Evolutionary conservation across 306 rosid genomes (phyloP), one percentile per base, ranked within the genome.

Genomic region (Sicyos baderoa): DNA sequence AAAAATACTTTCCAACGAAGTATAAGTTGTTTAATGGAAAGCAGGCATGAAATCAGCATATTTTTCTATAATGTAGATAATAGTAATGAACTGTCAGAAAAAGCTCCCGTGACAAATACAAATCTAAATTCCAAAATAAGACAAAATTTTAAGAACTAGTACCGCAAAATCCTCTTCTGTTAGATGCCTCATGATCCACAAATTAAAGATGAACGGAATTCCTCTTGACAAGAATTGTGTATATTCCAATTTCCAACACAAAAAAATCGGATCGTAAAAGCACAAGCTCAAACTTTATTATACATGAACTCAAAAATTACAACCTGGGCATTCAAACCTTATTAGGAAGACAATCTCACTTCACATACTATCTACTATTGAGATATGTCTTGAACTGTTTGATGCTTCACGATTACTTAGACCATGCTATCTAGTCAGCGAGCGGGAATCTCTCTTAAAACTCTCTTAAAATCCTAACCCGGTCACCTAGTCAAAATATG

Each of bases 211-310:
- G 72, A 93, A 93, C 29, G 96, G 97, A 44, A 93, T 89, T 47
- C 97, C 98, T 72, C 98, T 85, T 23, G 98, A 93, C 81, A 90
- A 82, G 83, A 93, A 76, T 75, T 89, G 98, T 18, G 97, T 93
- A 80, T 89, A 80, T 63, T 71, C 29, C 69, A 76, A 63, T 19
- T 57, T 63, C 57, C 67, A 18, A 35, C 48, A 49, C 25, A 37
- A 18, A 19, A 19, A 65, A 22, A 66, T 6, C 71, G 4, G 23
- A 68, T 37, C 8, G 3, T 52, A 9, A 55, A 9, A 8, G 10
- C 45, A 58, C 47, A 70, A 40, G 25, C 35, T 9, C 1, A 27
- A 69, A 11, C 25, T 5, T 32, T 1, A 52, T 29, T 18, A 16
- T 5, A 27, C 17, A 64, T 69, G 59, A 40, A 40, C 1, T 7